Evolutionary conservation across 768 basidiomycete genomes (phyloP), one percentile per base, ranked within the genome.

Genomic region (Tephrocybe sp.): DNA sequence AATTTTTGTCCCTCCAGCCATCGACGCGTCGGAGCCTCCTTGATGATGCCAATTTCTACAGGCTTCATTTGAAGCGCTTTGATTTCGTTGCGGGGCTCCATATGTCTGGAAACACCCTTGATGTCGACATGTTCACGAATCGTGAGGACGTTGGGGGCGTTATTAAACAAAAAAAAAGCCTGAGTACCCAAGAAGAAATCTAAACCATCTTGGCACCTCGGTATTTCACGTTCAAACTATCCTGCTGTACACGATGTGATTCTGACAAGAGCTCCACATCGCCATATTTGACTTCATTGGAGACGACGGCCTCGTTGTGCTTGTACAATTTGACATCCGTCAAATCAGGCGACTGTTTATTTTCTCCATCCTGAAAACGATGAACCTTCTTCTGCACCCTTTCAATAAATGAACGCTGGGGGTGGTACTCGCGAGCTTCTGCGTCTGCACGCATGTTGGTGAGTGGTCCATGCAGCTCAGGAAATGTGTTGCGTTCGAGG

Each of bases 61-160:
- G 77, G 68, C 0, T 75, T 73, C 34, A 91, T 62, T 9, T 72
- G 63, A 36, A 91, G 68, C 0, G 77, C 81, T 4, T 68, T 62
- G 5, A 93, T 68, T 7, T 84, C 75, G 9, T 73, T 71, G 37
- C 67, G 65, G 0, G 80, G 71, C 58, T 93, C 90, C 75, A 93
- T 80, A 0, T 80, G 73, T 26, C 90, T 76, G 4, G 79, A 68
- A 6, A 67, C 62, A 0, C 90, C 90, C 24, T 74, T 67, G 4
- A 82, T 75, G 53, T 85, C 76, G 15, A 92, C 84, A 14, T 91
- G 77, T 63, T 93, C 88, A 7, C 90, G 79, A 56, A 91, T 80
- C 80, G 91, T 78, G 12, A 64, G 15, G 10, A 73, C 61, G 15
- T 62, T 59, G 12, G 62, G 53, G 18, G 71, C 56, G 45, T 66